Conservation (phyloP, 176 grass and related monocot genomes). For the Alopecurus myosuroides region DNA sequence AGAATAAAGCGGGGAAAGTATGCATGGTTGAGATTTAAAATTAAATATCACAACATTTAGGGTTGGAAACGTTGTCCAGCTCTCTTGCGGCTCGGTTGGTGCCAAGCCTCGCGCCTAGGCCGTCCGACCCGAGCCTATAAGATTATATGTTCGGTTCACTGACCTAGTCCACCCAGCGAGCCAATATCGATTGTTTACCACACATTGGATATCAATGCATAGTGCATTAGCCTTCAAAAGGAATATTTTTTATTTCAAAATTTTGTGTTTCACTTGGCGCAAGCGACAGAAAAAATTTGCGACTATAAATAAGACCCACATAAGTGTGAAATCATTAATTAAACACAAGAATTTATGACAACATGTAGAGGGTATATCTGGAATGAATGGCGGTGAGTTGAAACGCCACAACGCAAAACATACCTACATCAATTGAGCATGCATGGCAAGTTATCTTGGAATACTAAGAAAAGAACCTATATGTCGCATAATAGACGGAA, state of each 20-base stretch:
- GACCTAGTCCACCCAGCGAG: background rate
- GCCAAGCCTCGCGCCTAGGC: conserved; percentile 29
- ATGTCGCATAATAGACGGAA: background rate
- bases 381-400: background rate
- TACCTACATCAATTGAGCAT: background rate
- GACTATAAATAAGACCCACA: background rate
- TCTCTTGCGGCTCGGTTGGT: conserved; percentile 47
- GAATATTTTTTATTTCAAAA: background rate
- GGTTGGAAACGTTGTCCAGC: conserved; percentile 51
- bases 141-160: conserved; percentile 15
- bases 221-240: background rate
- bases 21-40: background rate
- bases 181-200: background rate
- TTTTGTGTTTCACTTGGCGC: background rate
- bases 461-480: background rate
- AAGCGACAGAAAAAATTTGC: too few species aligned
- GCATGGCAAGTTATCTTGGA: background rate
- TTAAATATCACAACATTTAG: background rate
- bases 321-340: background rate
- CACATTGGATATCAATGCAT: background rate
- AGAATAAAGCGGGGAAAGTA: accelerated
- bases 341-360: background rate
- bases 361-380: background rate
- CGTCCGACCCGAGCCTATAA: conserved; percentile 36
- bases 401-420: background rate